Percentiles rank a stretch among this genome's conserved stretches.
phyloP scores from a whole-genome alignment of 805 yeast species.

The Peterozyma xylosa region DNA sequence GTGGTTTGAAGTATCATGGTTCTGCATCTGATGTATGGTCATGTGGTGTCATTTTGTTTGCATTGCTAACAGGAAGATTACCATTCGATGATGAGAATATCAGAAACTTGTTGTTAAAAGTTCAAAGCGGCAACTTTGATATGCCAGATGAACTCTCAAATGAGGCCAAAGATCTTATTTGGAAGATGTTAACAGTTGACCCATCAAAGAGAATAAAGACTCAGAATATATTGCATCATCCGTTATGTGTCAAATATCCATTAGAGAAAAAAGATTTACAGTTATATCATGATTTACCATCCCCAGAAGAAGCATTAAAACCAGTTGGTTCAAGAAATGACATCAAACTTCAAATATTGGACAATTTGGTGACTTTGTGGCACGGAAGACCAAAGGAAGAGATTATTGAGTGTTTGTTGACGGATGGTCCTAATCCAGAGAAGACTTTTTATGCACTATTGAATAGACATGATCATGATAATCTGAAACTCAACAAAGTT shows the following conservation, averaged over 20 bases:
- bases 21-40: slow-evolving; percentile 87
- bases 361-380: slow-evolving; percentile 51
- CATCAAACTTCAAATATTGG: slow-evolving; percentile 45
- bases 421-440: slow-evolving; percentile 23
- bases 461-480: slow-evolving; percentile 27
- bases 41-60: slow-evolving; percentile 77
- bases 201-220: slow-evolving; percentile 70
- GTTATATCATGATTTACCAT: slow-evolving; percentile 36
- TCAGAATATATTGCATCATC: slow-evolving; percentile 53
- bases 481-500: slow-evolving; percentile 7
- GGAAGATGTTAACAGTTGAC: slow-evolving; percentile 59
- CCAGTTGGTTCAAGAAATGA: slow-evolving; percentile 40
- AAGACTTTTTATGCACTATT: slow-evolving; percentile 29
- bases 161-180: slow-evolving; percentile 64
- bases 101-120: slow-evolving; percentile 61
- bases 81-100: slow-evolving; percentile 83
- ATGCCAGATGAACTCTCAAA: slow-evolving; percentile 58
- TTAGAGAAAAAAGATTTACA: slow-evolving; percentile 35
- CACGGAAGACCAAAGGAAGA: slow-evolving; percentile 39
- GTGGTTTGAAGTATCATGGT: slow-evolving; percentile 74
- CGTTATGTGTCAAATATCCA: slow-evolving; percentile 45
- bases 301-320: slow-evolving; percentile 44
- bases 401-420: slow-evolving; percentile 20
- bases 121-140: slow-evolving; percentile 66
- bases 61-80: slow-evolving; percentile 69